Evolutionary conservation across 805 yeast genomes (phyloP), one percentile per base, ranked within the genome.

Genomic region (Debaryomyces prosopidis): DNA sequence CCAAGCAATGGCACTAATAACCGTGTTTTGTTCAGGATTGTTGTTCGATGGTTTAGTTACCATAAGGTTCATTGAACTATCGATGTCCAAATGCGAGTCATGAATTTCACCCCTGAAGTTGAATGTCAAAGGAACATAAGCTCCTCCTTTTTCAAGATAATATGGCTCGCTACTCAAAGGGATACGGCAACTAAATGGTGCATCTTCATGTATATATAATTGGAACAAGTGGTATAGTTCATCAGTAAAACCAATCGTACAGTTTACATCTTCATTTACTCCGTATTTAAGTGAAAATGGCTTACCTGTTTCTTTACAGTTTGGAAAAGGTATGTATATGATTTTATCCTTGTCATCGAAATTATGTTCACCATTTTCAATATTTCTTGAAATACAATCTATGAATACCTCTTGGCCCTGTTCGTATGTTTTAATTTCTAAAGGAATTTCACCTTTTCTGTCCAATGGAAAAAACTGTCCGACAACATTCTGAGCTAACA

Each of bases 341-440:
- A 87, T 80, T 46, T 79, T 68, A 7, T 79, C 78, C n/a, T 76
- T 65, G n/a, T 71, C 73, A 57, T 85, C 89, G 50, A 83, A 82
- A 46, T 78, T 73, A 66, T 87, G 92, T 59, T 87, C 92, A 44
- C 94, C 94, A 49, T 74, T 80, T 35, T 84, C 88, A 43, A 87
- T 86, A 51, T 84, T 79, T 55, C 94, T 71, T 40, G 77, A 63
- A 48, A 82, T 85, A 60, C 94, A 87, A 52, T 76, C 79, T 41
- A 85, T 55, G 36, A 73, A 63, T 11, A 85, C 60, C 6, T 59
- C 63, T 40, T 80, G 78, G 3, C 76, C 76, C 1, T 26, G 18
- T 4, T 52, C 37, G 55, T 67, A 76, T 42, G 70, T 81, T 60
- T 48, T 60, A 51, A 60, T 54, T 50, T 52, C 62, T 14, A 40